These are phyloP conservation scores for Echria macrotheca DNA, from an alignment of 495 filamentous ascomycete genomes.

Conservation along the genomic window DNA sequence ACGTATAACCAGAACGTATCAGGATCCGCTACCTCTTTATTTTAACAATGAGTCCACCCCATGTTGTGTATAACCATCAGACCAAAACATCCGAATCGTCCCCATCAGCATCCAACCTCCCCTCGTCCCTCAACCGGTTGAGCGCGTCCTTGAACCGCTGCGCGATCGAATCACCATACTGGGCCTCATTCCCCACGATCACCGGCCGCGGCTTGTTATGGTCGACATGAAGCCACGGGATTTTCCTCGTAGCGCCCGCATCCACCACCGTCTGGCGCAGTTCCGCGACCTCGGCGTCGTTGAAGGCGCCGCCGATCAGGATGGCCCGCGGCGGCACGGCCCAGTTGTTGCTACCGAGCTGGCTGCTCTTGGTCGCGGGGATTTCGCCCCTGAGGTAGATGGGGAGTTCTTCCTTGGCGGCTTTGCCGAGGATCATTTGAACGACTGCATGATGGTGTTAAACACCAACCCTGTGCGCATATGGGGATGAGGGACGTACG, in stretches of 20 bases:
- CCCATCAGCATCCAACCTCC: background rate
- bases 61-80: background rate
- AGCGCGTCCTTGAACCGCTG: background rate
- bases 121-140: background rate
- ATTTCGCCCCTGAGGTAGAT: background rate
- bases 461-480: background rate
- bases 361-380: background rate
- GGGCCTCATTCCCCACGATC: background rate
- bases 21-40: too few species aligned
- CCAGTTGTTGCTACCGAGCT: constrained; percentile 1
- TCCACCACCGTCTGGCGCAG: background rate
- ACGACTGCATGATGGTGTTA: background rate
- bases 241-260: background rate
- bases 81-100: background rate
- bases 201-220: background rate
- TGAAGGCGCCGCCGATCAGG: background rate
- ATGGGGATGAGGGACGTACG: background rate
- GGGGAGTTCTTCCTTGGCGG: background rate
- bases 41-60: too few species aligned
- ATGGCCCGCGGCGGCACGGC: background rate
- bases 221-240: constrained; percentile 4
- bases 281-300: background rate
- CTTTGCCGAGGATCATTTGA: background rate
- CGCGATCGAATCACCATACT: background rate
- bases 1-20: too few species aligned